These are phyloP conservation scores for Dryas octopetala DNA, from an alignment of 306 rosid genomes.

Conservation along the genomic window DNA sequence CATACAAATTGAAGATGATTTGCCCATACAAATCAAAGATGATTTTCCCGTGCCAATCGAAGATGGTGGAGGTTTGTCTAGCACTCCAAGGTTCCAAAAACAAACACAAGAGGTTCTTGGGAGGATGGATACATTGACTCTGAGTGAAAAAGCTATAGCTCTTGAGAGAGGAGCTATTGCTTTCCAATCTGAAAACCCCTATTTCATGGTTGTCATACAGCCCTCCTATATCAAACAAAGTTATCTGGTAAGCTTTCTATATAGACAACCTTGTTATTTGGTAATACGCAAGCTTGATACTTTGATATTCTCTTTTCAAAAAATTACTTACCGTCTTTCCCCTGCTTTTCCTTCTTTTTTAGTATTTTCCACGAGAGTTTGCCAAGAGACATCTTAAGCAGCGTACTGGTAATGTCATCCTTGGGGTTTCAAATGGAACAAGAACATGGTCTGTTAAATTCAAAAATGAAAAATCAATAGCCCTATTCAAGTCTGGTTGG, in stretches of 20 bases:
- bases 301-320: no score
- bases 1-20: no score
- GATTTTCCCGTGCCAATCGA: no score
- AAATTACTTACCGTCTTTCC: background rate
- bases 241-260: background rate
- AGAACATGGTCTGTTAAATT: background rate
- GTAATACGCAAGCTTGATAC: no score
- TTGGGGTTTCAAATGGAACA: background rate
- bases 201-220: slow-evolving; percentile 1
- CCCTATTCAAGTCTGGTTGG: slow-evolving; percentile 6
- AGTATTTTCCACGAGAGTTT: slow-evolving; percentile 10
- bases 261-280: no score
- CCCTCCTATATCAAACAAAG: background rate
- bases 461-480: background rate
- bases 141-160: background rate
- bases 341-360: background rate
- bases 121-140: background rate
- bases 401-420: background rate
- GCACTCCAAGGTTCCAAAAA: background rate
- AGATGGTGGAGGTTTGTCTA: background rate
- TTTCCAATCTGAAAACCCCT: slow-evolving; percentile 15
- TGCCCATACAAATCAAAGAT: no score
- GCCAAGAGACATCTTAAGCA: background rate
- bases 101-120: no score
- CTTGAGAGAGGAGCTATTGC: background rate